Conservation (phyloP, 164 flowering plant species). For the Buxus sempervirens region DNA sequence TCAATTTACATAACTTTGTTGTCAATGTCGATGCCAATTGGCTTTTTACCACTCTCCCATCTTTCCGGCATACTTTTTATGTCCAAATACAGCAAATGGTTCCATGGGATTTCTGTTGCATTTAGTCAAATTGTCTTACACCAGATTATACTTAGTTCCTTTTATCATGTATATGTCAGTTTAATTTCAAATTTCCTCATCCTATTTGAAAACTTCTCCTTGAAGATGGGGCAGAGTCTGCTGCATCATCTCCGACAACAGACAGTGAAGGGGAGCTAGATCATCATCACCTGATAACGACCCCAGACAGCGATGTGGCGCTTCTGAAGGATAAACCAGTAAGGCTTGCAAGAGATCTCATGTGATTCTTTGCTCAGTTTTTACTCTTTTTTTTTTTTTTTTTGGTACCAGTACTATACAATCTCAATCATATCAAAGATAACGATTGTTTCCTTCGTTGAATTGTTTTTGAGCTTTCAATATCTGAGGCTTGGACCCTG, state of each 20-base stretch:
- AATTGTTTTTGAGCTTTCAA: neutral
- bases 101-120: too few species aligned
- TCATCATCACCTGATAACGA: conserved; percentile 67
- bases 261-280: conserved; percentile 57
- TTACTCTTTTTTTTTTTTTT: neutral
- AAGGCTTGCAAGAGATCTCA: conserved; percentile 51
- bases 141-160: too few species aligned
- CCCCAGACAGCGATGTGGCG: conserved; percentile 58
- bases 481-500: too few species aligned
- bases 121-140: too few species aligned
- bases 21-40: too few species aligned
- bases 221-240: conserved; percentile 55
- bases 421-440: neutral
- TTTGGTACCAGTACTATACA: neutral
- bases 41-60: too few species aligned
- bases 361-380: conserved; percentile 23
- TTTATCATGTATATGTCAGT: too few species aligned
- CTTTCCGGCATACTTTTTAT: too few species aligned
- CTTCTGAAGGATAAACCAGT: conserved; percentile 65
- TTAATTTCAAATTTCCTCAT: too few species aligned
- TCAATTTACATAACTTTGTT: too few species aligned
- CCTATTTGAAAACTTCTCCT: conserved; percentile 8
- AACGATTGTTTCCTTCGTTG: neutral
- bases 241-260: conserved; percentile 34
- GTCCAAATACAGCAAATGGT: too few species aligned